Base-by-base conservation (phyloP, 306 rosid genomes). In the Hylodesmum podocarpum region DNA sequence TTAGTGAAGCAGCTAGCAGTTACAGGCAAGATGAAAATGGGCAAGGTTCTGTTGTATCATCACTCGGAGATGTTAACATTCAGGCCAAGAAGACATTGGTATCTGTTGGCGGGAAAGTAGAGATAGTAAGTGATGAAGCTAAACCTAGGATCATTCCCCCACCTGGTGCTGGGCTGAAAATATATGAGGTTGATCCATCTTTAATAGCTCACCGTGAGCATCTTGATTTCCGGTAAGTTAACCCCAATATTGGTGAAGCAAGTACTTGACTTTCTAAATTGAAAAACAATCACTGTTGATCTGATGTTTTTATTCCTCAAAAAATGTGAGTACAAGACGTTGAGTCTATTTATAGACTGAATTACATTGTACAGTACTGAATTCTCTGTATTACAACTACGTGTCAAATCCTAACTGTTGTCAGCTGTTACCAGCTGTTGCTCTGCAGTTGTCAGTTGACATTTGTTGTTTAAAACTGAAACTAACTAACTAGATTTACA, bases 151-250 rank as follows among this genome's bases (percentile, higher is more conserved):
- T 77, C 72, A 76, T 96, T 84, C 88, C 96, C 44, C 86, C 90
- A 75, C 96, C 97, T 66, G 96, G 99, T 63, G 19, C 73, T 29
- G 99, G 99, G 79, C 61, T 89, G 82, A 91, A 70, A 74, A 96
- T 96, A 84, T 96, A 88, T 62, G 91, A 93, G 74, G 84, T 89
- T 25, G 99, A 96, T 88, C 84, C 97, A 70, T 25, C 53, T 61
- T 84, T 96, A 87, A 65, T 64, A 58, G 62, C 66, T 76, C 77
- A 86, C 74, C 84, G 84, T 12, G 66, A 14, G 21, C 99, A 96
- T 89, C 93, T 96, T 84, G 94, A 91, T 62, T 96, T 93, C 77
- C 99, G 99, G 98, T 96, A 80, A 83, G 96, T 67, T 59, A 31
- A 77, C 75, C 39, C 49, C 65, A 47, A 37, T 62, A 39, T 75